These are phyloP conservation scores for Castanospermum australe DNA, from an alignment of 306 rosid species.

Conservation along the genomic window DNA sequence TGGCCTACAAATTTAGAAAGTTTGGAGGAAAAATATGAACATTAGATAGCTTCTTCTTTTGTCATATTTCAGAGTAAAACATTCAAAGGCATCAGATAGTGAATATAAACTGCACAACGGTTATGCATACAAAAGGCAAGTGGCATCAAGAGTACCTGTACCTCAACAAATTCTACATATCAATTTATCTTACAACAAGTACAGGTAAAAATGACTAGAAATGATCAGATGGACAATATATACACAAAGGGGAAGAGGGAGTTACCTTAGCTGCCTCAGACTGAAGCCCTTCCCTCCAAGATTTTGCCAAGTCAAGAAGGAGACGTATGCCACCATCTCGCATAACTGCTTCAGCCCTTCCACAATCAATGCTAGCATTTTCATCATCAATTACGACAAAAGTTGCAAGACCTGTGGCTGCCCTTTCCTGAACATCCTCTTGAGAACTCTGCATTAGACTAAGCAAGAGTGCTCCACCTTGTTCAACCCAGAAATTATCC, in stretches of 20 bases:
- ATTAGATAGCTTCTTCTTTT: slow-evolving; percentile 14
- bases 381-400: slow-evolving; percentile 99
- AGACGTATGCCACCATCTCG: slow-evolving; percentile 94
- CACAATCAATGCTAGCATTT: slow-evolving; percentile 88
- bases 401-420: slow-evolving; percentile 99
- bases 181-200: neutral
- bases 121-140: neutral
- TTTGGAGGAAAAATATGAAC: slow-evolving; percentile 12
- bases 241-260: neutral
- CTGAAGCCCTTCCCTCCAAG: slow-evolving; percentile 98
- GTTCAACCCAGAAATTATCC: slow-evolving; percentile 92
- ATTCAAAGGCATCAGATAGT: slow-evolving; percentile 11
- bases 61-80: slow-evolving; percentile 1
- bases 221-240: neutral
- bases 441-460: slow-evolving; percentile 96
- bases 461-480: slow-evolving; percentile 90
- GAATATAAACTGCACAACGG: neutral
- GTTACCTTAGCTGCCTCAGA: slow-evolving; percentile 98
- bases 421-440: slow-evolving; percentile 99
- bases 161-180: slow-evolving; percentile 15
- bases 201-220: slow-evolving; percentile 2
- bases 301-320: slow-evolving; percentile 86
- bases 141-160: slow-evolving; percentile 11
- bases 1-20: slow-evolving; percentile 60
- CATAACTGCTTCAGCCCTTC: slow-evolving; percentile 99